Conservation (phyloP, 768 basidiomycete genomes). For the Fomitopsis serialis region DNA sequence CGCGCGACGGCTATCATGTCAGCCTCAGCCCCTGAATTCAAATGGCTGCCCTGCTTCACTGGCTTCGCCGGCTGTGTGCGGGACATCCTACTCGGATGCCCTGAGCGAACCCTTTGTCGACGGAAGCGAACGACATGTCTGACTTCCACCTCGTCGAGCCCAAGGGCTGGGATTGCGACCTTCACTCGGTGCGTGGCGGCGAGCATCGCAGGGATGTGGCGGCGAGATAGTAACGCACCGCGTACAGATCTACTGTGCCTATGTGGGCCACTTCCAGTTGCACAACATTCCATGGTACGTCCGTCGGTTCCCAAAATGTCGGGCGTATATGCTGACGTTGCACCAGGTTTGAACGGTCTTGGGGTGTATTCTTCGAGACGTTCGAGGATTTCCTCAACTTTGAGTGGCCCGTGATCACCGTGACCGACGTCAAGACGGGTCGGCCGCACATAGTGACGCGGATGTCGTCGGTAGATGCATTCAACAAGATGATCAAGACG, state of each 20-base stretch:
- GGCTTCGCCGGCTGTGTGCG: too few relatives aligned
- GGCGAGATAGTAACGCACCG: not conserved
- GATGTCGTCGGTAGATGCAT: constrained; percentile 62
- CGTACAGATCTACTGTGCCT: constrained; percentile 59
- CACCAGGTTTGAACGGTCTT: constrained; percentile 70
- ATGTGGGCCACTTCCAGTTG: constrained; percentile 74
- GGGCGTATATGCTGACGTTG: too few relatives aligned
- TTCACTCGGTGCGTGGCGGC: constrained; percentile 58
- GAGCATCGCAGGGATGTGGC: not conserved
- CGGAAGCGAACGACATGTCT: constrained; percentile 34
- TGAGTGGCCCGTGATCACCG: constrained; percentile 78
- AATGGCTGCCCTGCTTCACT: not conserved
- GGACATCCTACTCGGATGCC: not conserved
- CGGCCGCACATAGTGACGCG: constrained; percentile 79
- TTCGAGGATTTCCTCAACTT: constrained; percentile 78
- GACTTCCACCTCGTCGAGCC: constrained; percentile 74
- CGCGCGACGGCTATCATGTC: not conserved
- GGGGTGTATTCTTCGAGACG: constrained; percentile 73
- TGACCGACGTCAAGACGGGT: constrained; percentile 69
- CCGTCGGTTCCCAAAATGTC: too few relatives aligned
- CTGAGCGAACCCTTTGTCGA: not conserved
- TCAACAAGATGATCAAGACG: constrained; percentile 83
- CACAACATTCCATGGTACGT: constrained; percentile 63
- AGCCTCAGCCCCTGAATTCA: not conserved
- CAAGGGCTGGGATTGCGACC: constrained; percentile 74